Base-by-base conservation (phyloP, 1,284 basidiomycete genomes). In the Pseudozyma sp. region DNA sequence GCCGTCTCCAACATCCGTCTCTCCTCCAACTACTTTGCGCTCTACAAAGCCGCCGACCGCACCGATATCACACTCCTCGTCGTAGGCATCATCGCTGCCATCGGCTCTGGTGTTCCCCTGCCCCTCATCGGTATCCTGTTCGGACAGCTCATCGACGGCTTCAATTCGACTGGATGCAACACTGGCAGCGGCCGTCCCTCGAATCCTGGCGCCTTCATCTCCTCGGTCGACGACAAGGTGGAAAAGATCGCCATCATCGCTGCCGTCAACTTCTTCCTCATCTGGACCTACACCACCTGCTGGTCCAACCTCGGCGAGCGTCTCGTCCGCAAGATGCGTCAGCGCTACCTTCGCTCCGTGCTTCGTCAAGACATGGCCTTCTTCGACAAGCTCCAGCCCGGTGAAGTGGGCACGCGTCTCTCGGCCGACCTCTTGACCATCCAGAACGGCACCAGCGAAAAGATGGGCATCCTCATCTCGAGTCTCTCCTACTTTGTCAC, bases 341-440 rank as follows among this genome's bases (percentile, higher is more conserved):
- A 86, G 66, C 75, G 79, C 37, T 87, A 87, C 53, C 83, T 87
- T 8, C 78, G 80, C 35, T 80, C 86, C 5, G 84, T 87, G 9
- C 78, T 87, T 2, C 81, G 85, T 7, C 86, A 87, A 58, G 86
- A 87, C 64, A 79, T 81, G 74, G 55, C 78, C 17, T 82, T 75
- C 54, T 81, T 80, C 52, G 79, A 84, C 61, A 65, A 44, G 29
- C 68, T 78, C 37, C 50, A 73, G 40, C 74, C 79, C 5, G 79
- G 77, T 16, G 75, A 75, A 37, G 71, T 79, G 24, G 76, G 68
- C 11, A 78, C 77, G 37, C 64, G 68, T 8, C 74, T 81, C 19
- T 66, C 63, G 16, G 75, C 74, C 7, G 75, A 81, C 35, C 59
- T 81, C 42, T 40, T 78, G 30, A 68, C 74, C 17, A 72, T 81